These are phyloP conservation scores for Pulveroboletus frians DNA, from an alignment of 768 basidiomycete species.

Conservation along the genomic window DNA sequence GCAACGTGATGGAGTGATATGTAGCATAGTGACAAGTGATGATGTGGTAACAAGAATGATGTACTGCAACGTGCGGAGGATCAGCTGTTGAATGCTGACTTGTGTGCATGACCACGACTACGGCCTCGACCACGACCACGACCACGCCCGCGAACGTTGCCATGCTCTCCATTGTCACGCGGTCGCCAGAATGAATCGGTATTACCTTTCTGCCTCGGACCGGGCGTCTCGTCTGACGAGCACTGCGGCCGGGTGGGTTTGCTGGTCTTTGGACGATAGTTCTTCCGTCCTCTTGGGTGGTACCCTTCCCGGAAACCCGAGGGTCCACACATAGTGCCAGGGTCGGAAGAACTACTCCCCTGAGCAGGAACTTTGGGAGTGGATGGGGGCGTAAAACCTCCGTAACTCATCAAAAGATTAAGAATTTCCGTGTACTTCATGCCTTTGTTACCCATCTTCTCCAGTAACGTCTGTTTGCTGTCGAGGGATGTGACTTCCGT, in stretches of 20 bases:
- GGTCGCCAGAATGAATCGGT: slow-evolving; percentile 6
- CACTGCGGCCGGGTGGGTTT: neutral
- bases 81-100: slow-evolving; percentile 2
- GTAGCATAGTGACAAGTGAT: slow-evolving; percentile 14
- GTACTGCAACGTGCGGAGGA: slow-evolving; percentile 16
- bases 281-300: slow-evolving; percentile 9
- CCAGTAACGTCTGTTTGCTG: slow-evolving; percentile 23
- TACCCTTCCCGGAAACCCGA: slow-evolving; percentile 1
- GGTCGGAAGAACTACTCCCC: slow-evolving; percentile 6
- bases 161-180: slow-evolving; percentile 30
- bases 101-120: slow-evolving; percentile 33
- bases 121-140: slow-evolving; percentile 36
- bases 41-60: slow-evolving; percentile 19
- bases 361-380: slow-evolving; percentile 21
- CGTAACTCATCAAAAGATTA: slow-evolving; percentile 47
- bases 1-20: slow-evolving; percentile 18
- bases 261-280: slow-evolving; percentile 4
- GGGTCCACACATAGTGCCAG: slow-evolving; percentile 9
- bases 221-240: slow-evolving; percentile 1
- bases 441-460: slow-evolving; percentile 21
- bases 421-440: slow-evolving; percentile 46
- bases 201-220: slow-evolving; percentile 10
- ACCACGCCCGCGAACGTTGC: slow-evolving; percentile 36
- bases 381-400: slow-evolving; percentile 46
- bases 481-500: slow-evolving; percentile 38